A percentile compares a stretch with the other conserved stretches of the same genome.
phyloP scores from a whole-genome alignment of 495 filamentous ascomycete species.

The Aspergillus coremiiformis region DNA sequence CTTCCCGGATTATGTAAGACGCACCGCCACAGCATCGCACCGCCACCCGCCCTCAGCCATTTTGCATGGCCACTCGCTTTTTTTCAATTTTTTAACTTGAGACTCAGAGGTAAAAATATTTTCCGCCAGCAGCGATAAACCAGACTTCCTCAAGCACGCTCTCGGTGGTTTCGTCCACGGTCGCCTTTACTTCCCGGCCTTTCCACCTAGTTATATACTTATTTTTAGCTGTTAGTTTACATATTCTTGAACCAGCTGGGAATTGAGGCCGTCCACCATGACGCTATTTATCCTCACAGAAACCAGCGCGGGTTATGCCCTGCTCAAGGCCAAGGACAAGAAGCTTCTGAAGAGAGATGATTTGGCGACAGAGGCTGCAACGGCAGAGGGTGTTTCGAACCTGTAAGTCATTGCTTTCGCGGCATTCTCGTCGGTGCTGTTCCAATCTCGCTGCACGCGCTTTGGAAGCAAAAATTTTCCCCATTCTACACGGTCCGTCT shows the following conservation, averaged over 20 bases:
- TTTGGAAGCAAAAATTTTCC: conserved; percentile 13
- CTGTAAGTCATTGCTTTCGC: conserved; percentile 54
- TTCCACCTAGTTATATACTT: conserved; percentile 13
- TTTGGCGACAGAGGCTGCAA: conserved; percentile 61
- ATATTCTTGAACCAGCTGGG: conserved; percentile 19
- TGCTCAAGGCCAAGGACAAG: conserved; percentile 97
- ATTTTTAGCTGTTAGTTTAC: conserved; percentile 12
- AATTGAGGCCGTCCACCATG: conserved; percentile 46
- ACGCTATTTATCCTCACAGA: conserved; percentile 79
- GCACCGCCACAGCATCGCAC: conserved; percentile 16
- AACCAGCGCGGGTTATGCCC: conserved; percentile 92
- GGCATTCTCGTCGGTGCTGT: neutral
- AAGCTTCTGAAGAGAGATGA: conserved; percentile 87
- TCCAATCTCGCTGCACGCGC: neutral
- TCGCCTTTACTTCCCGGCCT: conserved; percentile 14
- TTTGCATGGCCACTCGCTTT: conserved; percentile 18
- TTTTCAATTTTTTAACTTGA: conserved; percentile 17
- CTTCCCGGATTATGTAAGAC: conserved; percentile 15
- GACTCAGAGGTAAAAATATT: conserved; percentile 19
- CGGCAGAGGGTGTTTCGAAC: conserved; percentile 76
- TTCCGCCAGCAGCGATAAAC: conserved; percentile 13
- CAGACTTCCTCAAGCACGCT: conserved; percentile 17
- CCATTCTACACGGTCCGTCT: conserved; percentile 16
- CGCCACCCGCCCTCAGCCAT: conserved; percentile 15
- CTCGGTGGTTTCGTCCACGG: conserved; percentile 19